Conservation (phyloP, 345 rosid species). For the Durio zibethinus region DNA sequence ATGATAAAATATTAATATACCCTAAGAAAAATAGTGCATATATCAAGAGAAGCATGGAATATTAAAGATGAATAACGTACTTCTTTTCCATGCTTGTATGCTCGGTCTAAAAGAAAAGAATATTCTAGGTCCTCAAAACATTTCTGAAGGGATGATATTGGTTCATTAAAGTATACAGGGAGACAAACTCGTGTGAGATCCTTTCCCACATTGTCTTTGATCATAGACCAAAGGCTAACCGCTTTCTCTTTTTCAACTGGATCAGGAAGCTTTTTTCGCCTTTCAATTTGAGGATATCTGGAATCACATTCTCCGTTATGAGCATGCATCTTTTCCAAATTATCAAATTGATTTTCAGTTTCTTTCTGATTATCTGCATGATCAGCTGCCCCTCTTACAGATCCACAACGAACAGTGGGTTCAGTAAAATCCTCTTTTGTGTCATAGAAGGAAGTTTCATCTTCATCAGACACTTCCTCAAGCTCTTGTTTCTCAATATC, state of each 20-base stretch:
- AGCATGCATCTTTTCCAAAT: constrained; percentile 40
- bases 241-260: constrained; percentile 95
- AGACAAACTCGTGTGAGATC: constrained; percentile 96
- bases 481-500: constrained; percentile 88
- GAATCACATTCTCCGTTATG: constrained; percentile 27
- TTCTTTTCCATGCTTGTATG: constrained; percentile 76
- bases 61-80: constrained; percentile 38
- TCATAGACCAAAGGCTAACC: constrained; percentile 97
- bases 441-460: constrained; percentile 69
- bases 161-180: constrained; percentile 96
- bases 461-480: constrained; percentile 55
- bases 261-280: constrained; percentile 82
- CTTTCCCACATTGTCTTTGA: constrained; percentile 96
- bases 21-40: background rate
- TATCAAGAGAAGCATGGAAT: background rate
- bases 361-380: constrained; percentile 24
- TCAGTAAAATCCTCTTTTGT: constrained; percentile 63
- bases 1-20: background rate
- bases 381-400: constrained; percentile 30
- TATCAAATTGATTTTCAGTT: constrained; percentile 22
- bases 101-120: constrained; percentile 82
- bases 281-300: constrained; percentile 40
- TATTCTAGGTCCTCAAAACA: constrained; percentile 96
- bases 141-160: constrained; percentile 95
- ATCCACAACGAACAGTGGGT: constrained; percentile 33